Conservation (phyloP, 225 moss, liverwort and hornwort species). For the Pseudoscleropodium purum region DNA sequence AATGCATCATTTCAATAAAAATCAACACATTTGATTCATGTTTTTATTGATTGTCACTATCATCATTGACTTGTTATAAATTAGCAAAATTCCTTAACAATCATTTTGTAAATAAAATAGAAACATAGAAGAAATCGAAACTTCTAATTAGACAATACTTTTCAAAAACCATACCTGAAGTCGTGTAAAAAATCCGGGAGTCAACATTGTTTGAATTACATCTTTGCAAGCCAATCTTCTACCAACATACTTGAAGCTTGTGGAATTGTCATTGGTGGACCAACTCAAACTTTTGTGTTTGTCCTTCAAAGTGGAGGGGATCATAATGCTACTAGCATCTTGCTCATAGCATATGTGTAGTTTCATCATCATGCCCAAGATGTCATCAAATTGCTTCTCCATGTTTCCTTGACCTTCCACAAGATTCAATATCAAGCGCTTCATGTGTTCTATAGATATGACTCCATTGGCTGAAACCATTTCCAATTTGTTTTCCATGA, state of each 20-base stretch:
- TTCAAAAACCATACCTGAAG: background rate
- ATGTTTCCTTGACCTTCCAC: background rate
- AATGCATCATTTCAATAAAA: no score
- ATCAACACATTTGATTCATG: no score
- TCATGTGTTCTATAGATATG: no score
- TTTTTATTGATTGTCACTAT: no score
- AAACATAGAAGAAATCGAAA: no score
- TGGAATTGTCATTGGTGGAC: accelerated
- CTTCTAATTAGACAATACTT: accelerated
- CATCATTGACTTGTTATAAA: no score
- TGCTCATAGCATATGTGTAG: background rate
- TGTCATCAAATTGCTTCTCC: background rate
- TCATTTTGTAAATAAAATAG: no score
- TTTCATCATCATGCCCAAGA: background rate
- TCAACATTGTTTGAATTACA: background rate
- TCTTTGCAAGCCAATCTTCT: background rate
- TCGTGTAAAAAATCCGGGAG: background rate
- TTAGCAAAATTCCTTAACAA: no score
- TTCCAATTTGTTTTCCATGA: background rate
- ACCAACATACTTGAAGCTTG: background rate
- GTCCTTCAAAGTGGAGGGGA: background rate
- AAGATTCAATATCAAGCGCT: no score
- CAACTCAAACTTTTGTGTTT: background rate
- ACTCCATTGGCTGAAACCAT: background rate
- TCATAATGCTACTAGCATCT: background rate